Conservation (phyloP, 306 rosid species). For the Argentina anserina region DNA sequence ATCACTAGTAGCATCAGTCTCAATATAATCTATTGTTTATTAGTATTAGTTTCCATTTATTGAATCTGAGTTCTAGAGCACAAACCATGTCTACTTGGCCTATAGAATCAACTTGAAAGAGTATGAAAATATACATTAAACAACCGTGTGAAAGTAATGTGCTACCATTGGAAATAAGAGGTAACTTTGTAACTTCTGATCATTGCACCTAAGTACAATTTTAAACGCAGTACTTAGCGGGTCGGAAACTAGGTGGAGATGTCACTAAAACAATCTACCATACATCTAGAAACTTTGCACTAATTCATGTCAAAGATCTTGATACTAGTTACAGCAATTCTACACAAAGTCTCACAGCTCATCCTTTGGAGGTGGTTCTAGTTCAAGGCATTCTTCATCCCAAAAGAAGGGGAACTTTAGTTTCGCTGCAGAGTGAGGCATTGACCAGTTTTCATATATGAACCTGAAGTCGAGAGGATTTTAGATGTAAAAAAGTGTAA, state of each 20-base stretch:
- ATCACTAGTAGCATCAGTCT: not conserved
- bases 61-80: not conserved
- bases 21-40: not conserved
- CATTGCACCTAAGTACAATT: not conserved
- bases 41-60: not conserved
- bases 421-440: slow-evolving; percentile 90
- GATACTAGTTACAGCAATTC: not conserved
- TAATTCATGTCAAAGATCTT: not conserved
- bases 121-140: not conserved
- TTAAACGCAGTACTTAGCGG: not conserved
- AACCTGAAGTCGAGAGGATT: slow-evolving; percentile 52
- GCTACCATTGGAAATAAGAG: not conserved
- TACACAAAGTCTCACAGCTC: slow-evolving; percentile 37
- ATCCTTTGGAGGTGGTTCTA: slow-evolving; percentile 49
- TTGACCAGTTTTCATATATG: slow-evolving; percentile 65
- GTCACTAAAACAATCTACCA: not conserved
- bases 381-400: slow-evolving; percentile 65
- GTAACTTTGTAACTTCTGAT: not conserved
- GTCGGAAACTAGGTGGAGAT: not conserved
- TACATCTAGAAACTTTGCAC: not conserved
- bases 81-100: not conserved
- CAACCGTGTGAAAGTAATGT: not conserved
- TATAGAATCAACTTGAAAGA: not conserved
- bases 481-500: not conserved
- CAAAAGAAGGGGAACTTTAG: slow-evolving; percentile 71